phyloP scores from a whole-genome alignment of 768 basidiomycete species.

The Cubamyces sp. region DNA sequence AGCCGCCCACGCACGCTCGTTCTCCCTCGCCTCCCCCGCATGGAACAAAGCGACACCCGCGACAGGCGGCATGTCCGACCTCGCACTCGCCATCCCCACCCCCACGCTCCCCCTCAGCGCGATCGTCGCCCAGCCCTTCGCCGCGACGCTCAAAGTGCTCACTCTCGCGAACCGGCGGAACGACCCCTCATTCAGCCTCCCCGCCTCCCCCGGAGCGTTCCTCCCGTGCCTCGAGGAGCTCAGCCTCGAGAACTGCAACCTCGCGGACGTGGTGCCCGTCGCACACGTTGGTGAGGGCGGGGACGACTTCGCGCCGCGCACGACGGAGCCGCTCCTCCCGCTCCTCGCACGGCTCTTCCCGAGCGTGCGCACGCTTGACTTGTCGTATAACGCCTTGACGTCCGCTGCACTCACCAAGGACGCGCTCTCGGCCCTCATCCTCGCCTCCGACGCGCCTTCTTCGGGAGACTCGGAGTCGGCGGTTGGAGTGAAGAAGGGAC shows the following conservation, averaged over 20 bases:
- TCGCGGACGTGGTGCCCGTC: conserved; percentile 62
- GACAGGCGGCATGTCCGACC: conserved; percentile 24
- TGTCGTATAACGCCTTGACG: conserved; percentile 76
- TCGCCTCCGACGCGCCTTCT: conserved; percentile 41
- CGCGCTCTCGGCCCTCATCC: conserved; percentile 52
- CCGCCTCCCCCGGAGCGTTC: conserved; percentile 43
- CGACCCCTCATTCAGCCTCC: conserved; percentile 66
- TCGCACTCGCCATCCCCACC: conserved; percentile 57
- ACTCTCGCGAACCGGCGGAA: conserved; percentile 65
- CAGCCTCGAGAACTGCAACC: conserved; percentile 70
- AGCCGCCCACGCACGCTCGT: conserved; percentile 58
- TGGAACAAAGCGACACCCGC: not conserved
- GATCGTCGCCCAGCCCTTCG: conserved; percentile 63
- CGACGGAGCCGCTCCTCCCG: conserved; percentile 58
- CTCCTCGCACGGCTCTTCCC: conserved; percentile 72
- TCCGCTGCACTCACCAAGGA: conserved; percentile 53
- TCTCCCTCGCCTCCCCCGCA: conserved; percentile 52
- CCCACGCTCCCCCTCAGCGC: conserved; percentile 69
- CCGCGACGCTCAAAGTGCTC: conserved; percentile 59
- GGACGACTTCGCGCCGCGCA: conserved; percentile 45
- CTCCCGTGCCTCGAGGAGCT: conserved; percentile 77
- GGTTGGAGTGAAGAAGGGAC: conserved; percentile 47
- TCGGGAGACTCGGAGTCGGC: not conserved
- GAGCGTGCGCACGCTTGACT: conserved; percentile 64
- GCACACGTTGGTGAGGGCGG: conserved; percentile 34